Evolutionary conservation across 345 rosid genomes (phyloP).

Genomic region (Combretum micranthum): DNA sequence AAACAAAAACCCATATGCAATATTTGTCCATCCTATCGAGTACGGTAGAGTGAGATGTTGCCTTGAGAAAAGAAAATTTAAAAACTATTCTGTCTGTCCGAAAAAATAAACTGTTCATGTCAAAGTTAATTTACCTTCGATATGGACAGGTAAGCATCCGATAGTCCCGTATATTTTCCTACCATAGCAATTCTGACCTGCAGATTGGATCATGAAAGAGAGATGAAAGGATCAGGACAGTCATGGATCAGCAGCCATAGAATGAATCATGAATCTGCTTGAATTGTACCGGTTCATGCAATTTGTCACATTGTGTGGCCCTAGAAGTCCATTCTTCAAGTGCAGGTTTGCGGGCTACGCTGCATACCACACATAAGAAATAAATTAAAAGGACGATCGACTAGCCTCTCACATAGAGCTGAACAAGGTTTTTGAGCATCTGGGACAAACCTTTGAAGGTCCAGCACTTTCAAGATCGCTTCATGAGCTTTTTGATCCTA

Average conservation of each 20-base stretch:
- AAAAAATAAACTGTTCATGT: background rate
- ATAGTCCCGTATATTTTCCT: constrained; percentile 86
- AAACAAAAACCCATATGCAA: no score
- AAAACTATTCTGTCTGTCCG: no score
- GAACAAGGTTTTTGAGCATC: background rate
- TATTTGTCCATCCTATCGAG: no score
- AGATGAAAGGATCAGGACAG: constrained; percentile 12
- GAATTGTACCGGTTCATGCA: constrained; percentile 62
- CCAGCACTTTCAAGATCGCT: constrained; percentile 68
- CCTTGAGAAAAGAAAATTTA: background rate
- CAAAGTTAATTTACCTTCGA: constrained; percentile 39
- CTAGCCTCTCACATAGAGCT: background rate
- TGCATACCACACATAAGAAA: constrained; percentile 21
- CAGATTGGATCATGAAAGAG: constrained; percentile 1
- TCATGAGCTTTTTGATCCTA: constrained; percentile 97
- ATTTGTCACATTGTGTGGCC: constrained; percentile 54
- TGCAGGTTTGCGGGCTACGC: constrained; percentile 56
- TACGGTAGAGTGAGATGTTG: background rate
- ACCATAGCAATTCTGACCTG: constrained; percentile 95
- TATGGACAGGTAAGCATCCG: constrained; percentile 91
- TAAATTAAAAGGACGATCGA: background rate
- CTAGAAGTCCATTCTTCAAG: constrained; percentile 66
- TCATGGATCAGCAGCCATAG: background rate
- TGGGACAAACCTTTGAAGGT: constrained; percentile 57
- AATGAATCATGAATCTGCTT: background rate